Percentiles rank a stretch among this genome's conserved stretches.
These are phyloP conservation scores for Populus hybrid DNA, from an alignment of 441 rosid genomes.

Conservation along the genomic window DNA sequence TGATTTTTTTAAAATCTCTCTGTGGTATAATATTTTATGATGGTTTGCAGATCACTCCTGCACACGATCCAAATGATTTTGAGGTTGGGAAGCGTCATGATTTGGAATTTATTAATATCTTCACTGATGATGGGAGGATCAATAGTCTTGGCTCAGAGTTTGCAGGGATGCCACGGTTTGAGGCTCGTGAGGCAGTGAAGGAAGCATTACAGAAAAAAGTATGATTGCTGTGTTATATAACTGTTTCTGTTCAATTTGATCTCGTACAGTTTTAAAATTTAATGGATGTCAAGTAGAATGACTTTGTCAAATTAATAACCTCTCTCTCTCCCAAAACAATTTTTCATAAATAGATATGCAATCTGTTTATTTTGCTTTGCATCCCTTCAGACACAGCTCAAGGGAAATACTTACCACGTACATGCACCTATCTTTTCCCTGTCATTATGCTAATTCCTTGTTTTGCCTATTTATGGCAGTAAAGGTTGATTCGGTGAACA, in stretches of 20 bases:
- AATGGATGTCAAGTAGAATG: too few species aligned
- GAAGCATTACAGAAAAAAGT: conserved; percentile 76
- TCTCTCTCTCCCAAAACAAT: too few species aligned
- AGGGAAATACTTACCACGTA: not conserved
- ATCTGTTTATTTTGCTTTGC: not conserved
- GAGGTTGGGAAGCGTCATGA: conserved; percentile 87
- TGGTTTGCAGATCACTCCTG: conserved; percentile 78
- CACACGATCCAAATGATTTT: conserved; percentile 96
- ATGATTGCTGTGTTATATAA: not conserved
- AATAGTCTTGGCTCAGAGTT: conserved; percentile 73
- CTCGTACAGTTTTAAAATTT: too few species aligned
- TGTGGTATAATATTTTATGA: conserved; percentile 5
- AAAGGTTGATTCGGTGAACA: not conserved
- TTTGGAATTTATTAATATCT: conserved; percentile 76
- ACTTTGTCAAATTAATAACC: too few species aligned
- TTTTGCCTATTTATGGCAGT: not conserved
- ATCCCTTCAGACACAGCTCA: not conserved
- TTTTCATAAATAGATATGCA: not conserved
- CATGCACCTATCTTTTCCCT: not conserved
- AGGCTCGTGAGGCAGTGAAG: conserved; percentile 78
- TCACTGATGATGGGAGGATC: conserved; percentile 93
- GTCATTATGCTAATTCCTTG: not conserved
- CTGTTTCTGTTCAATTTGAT: not conserved
- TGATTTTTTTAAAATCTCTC: conserved; percentile 1
- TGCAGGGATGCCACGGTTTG: conserved; percentile 80